A percentile compares a stretch with the other conserved stretches of the same genome.
Evolutionary conservation across 2,329 filamentous ascomycete species (phyloP).

Genomic region (Lasiodiplodia gonubiensis): DNA sequence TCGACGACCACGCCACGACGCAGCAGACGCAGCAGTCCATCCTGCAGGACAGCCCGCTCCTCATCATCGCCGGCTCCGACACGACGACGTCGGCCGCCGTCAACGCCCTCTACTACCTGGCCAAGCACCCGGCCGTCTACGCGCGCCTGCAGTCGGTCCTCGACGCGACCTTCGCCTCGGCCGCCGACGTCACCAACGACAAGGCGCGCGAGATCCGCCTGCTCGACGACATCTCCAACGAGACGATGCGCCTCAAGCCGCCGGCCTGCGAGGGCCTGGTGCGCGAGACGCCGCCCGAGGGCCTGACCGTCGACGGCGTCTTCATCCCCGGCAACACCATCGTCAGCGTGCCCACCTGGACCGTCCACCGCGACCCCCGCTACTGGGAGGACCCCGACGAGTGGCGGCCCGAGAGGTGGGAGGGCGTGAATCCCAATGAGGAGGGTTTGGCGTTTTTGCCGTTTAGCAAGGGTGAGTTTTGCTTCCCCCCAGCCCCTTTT

Average conservation of each 20-base stretch:
- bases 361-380: conserved; percentile 30
- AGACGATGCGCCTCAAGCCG: conserved; percentile 51
- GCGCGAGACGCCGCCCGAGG: conserved; percentile 47
- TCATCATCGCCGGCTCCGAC: conserved; percentile 42
- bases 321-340: conserved; percentile 42
- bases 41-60: conserved; percentile 41
- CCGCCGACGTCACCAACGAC: conserved; percentile 40
- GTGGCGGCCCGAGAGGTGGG: conserved; percentile 26
- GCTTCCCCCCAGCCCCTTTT: too few relatives aligned
- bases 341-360: conserved; percentile 34
- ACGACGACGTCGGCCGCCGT: conserved; percentile 11
- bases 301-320: conserved; percentile 43
- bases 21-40: conserved; percentile 34
- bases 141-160: conserved; percentile 19
- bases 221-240: conserved; percentile 51
- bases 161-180: conserved; percentile 38
- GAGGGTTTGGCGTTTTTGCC: conserved; percentile 23
- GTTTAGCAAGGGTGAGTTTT: conserved; percentile 14
- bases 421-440: conserved; percentile 2
- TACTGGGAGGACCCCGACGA: conserved; percentile 1
- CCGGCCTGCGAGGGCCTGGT: conserved; percentile 45
- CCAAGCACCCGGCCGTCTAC: conserved; percentile 29
- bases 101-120: conserved; percentile 32
- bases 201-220: conserved; percentile 37
- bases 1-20: conserved; percentile 46